These are phyloP conservation scores for Boletellus ananiceps DNA, from an alignment of 768 basidiomycete genomes.

Conservation along the genomic window DNA sequence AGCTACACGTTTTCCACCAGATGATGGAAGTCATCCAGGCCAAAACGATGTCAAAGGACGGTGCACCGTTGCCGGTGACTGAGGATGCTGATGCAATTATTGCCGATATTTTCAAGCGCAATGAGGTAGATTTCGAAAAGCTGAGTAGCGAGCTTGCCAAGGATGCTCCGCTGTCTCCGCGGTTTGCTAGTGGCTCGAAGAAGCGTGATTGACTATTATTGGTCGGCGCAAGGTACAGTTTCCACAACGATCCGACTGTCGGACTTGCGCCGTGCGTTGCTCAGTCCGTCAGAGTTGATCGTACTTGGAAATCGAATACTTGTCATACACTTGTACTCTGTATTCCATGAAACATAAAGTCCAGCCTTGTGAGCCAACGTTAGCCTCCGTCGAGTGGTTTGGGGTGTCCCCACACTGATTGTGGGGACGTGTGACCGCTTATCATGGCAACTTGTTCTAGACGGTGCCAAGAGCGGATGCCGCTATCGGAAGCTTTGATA, in stretches of 20 bases:
- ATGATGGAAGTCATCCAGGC: conserved; percentile 32
- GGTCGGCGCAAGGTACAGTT: not conserved
- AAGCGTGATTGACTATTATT: conserved; percentile 22
- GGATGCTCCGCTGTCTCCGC: conserved; percentile 16
- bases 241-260: not conserved
- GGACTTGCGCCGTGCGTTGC: not conserved
- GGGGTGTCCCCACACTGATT: too few species aligned
- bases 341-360: not conserved
- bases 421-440: too few species aligned
- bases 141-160: conserved; percentile 22
- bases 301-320: not conserved
- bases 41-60: conserved; percentile 26
- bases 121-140: conserved; percentile 29
- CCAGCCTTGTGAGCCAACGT: not conserved
- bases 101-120: conserved; percentile 30
- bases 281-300: not conserved
- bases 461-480: too few species aligned
- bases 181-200: conserved; percentile 25
- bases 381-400: too few species aligned
- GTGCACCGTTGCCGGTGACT: conserved; percentile 20
- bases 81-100: conserved; percentile 31
- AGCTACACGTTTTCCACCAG: conserved; percentile 27
- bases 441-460: too few species aligned
- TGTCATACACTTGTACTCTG: not conserved
- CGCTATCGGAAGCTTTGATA: not conserved